phyloP scores from a whole-genome alignment of 176 grass and related monocot species.

The Eleusine coracana region DNA sequence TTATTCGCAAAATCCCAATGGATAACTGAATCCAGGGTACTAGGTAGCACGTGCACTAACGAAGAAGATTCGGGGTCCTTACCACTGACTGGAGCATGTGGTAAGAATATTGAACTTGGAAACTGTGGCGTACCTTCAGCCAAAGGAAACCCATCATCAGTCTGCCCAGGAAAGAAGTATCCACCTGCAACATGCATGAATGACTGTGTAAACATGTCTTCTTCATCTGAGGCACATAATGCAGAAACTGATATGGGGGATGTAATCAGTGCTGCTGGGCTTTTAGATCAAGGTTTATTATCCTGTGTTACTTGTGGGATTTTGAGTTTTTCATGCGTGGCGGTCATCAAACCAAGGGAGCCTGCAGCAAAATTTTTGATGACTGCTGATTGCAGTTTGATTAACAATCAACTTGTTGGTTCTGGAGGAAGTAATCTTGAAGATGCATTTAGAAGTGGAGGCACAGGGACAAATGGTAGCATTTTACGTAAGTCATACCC shows the following conservation, averaged over 20 bases:
- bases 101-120: slow-evolving; percentile 34
- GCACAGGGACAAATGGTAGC: slow-evolving; percentile 1
- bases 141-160: slow-evolving; percentile 39
- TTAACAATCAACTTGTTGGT: slow-evolving; percentile 49
- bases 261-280: slow-evolving; percentile 40
- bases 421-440: slow-evolving; percentile 33
- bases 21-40: slow-evolving; percentile 55
- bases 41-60: slow-evolving; percentile 40
- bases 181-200: slow-evolving; percentile 28
- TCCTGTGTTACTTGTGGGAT: slow-evolving; percentile 94
- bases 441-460: slow-evolving; percentile 29
- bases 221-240: slow-evolving; percentile 48
- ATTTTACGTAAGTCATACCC: slow-evolving; percentile 44
- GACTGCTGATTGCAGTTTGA: slow-evolving; percentile 65
- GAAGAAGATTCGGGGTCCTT: slow-evolving; percentile 48
- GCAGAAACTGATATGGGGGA: slow-evolving; percentile 47
- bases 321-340: slow-evolving; percentile 98
- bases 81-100: slow-evolving; percentile 29
- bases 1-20: slow-evolving; percentile 44
- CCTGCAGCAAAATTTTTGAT: slow-evolving; percentile 65
- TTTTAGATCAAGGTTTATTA: slow-evolving; percentile 87
- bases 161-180: slow-evolving; percentile 36
- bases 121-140: slow-evolving; percentile 19
- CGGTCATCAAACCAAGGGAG: slow-evolving; percentile 86
- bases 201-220: slow-evolving; percentile 45